Conservation (phyloP, 768 basidiomycete genomes). For the Tulasnella sp. region DNA sequence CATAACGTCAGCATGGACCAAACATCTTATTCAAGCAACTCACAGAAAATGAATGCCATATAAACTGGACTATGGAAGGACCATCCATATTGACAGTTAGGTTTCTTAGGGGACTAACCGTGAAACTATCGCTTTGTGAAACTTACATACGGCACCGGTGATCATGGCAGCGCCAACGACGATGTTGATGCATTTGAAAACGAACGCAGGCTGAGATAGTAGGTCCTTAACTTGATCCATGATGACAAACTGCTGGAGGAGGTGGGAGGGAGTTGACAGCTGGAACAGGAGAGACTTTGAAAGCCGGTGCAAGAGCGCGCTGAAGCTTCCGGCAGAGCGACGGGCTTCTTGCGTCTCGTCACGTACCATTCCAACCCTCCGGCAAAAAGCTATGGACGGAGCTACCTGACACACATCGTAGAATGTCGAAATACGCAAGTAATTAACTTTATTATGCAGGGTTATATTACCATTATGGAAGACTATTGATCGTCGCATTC, state of each 20-base stretch:
- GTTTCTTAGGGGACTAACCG: neutral
- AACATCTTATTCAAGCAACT: neutral
- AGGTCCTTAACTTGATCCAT: conserved; percentile 4
- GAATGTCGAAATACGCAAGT: neutral
- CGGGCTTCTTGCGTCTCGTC: neutral
- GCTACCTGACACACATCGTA: neutral
- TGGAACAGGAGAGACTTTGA: neutral
- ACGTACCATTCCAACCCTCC: neutral
- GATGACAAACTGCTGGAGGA: neutral
- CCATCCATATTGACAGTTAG: neutral
- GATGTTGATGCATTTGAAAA: conserved; percentile 10
- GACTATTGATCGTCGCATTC: neutral
- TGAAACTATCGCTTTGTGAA: neutral
- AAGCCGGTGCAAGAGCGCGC: neutral
- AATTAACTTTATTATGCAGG: neutral
- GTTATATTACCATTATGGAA: too few relatives aligned
- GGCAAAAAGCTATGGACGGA: neutral
- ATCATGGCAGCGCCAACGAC: conserved; percentile 1
- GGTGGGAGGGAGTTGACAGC: neutral
- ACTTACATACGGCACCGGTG: conserved; percentile 10
- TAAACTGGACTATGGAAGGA: neutral
- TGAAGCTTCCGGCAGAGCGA: neutral
- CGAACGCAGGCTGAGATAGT: conserved; percentile 1
- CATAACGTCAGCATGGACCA: neutral
- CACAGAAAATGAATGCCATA: conserved; percentile 9